phyloP scores from a whole-genome alignment of 345 rosid species.

The Zanthoxylum bungeanum region DNA sequence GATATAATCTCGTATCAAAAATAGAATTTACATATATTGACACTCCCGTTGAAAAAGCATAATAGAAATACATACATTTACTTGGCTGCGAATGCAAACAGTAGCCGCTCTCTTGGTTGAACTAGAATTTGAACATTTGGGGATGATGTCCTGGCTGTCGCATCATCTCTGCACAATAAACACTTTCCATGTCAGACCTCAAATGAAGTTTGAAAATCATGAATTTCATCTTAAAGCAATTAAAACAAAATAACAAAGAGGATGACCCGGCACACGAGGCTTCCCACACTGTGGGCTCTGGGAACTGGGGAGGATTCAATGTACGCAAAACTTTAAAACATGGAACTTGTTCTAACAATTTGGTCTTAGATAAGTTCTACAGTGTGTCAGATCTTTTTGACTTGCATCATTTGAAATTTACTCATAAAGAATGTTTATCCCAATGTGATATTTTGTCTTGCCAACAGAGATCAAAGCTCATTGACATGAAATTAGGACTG shows the following conservation, averaged over 20 bases:
- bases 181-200: slow-evolving; percentile 16
- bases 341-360: neutral
- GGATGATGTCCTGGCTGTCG: slow-evolving; percentile 53
- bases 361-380: neutral
- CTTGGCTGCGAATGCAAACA: slow-evolving; percentile 46
- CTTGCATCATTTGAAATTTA: neutral
- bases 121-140: slow-evolving; percentile 44
- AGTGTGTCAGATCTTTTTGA: neutral
- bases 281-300: no score
- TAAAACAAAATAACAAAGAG: neutral
- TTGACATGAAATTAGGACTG: neutral
- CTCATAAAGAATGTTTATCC: neutral
- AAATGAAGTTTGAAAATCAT: neutral
- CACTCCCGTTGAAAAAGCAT: slow-evolving; percentile 23
- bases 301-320: no score
- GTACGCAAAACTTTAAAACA: neutral
- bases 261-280: no score
- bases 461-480: neutral
- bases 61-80: slow-evolving; percentile 30
- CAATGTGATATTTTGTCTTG: neutral
- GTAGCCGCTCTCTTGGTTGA: slow-evolving; percentile 51
- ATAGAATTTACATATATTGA: slow-evolving; percentile 19
- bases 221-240: neutral
- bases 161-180: slow-evolving; percentile 66
- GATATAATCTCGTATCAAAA: slow-evolving; percentile 24